phyloP scores from a whole-genome alignment of 2,329 filamentous ascomycete species.

The Didymella lethalis region DNA sequence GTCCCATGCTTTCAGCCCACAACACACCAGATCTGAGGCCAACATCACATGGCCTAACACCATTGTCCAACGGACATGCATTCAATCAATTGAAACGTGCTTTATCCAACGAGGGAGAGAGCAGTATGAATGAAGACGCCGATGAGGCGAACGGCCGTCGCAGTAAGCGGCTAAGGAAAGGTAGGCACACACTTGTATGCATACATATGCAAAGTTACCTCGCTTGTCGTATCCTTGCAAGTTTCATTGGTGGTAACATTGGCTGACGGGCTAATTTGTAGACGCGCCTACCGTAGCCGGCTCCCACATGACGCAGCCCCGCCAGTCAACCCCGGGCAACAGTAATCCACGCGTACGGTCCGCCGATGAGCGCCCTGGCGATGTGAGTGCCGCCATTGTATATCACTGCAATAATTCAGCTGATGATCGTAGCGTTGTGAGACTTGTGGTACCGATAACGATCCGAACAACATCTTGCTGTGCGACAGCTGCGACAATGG shows the following conservation, averaged over 20 bases:
- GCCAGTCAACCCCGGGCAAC: conserved; percentile 75
- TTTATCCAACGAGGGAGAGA: conserved; percentile 61
- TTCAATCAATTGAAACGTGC: conserved; percentile 77
- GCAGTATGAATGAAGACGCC: conserved; percentile 66
- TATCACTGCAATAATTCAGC: conserved; percentile 17
- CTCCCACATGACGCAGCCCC: conserved; percentile 94
- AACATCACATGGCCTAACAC: conserved; percentile 56
- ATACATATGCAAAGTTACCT: conserved; percentile 20
- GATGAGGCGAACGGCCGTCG: conserved; percentile 66
- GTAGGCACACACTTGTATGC: conserved; percentile 56
- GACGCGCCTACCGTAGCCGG: conserved; percentile 84
- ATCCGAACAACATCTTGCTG: conserved; percentile 72
- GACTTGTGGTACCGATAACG: conserved; percentile 81
- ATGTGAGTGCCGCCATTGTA: conserved; percentile 54
- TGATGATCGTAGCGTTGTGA: conserved; percentile 74
- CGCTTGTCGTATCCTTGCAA: conserved; percentile 20
- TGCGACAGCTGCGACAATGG: conserved; percentile 94
- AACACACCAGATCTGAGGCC: conserved; percentile 71
- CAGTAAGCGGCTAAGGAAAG: conserved; percentile 93
- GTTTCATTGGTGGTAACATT: conserved; percentile 31
- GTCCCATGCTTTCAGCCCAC: conserved; percentile 69
- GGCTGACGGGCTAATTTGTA: conserved; percentile 46
- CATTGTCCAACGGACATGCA: conserved; percentile 60
- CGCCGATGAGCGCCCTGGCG: conserved; percentile 62
- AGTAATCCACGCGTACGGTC: conserved; percentile 65